phyloP scores from a whole-genome alignment of 2,329 filamentous ascomycete genomes.

The Kalaharituber pfeilii region DNA sequence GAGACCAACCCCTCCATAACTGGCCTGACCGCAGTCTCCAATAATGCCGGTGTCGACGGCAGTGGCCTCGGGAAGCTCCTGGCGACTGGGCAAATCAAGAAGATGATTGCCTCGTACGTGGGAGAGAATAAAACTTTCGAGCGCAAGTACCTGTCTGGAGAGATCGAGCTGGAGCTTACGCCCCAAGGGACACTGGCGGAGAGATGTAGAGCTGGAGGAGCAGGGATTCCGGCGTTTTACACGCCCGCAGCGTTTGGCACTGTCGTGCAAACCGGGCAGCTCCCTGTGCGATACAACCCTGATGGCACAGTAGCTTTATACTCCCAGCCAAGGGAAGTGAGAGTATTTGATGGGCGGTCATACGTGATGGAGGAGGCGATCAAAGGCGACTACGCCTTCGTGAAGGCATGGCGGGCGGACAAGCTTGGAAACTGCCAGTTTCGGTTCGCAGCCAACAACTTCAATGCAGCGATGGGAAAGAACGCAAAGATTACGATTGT shows the following conservation, averaged over 20 bases:
- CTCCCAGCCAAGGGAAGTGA: slow-evolving; percentile 49
- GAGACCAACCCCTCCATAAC: slow-evolving; percentile 26
- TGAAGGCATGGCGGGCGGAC: slow-evolving; percentile 61
- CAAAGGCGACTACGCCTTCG: slow-evolving; percentile 57
- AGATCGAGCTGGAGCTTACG: slow-evolving; percentile 57
- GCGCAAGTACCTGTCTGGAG: slow-evolving; percentile 54
- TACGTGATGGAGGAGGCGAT: slow-evolving; percentile 66
- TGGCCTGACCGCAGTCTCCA: slow-evolving; percentile 54
- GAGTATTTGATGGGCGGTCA: slow-evolving; percentile 52
- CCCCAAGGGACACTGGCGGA: slow-evolving; percentile 61
- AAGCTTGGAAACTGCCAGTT: slow-evolving; percentile 65
- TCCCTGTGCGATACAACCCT: slow-evolving; percentile 44
- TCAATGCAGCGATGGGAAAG: slow-evolving; percentile 63
- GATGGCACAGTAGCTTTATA: slow-evolving; percentile 45
- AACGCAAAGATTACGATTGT: slow-evolving; percentile 63
- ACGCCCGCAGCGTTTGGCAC: slow-evolving; percentile 58
- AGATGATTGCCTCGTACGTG: slow-evolving; percentile 57
- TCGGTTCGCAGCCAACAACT: slow-evolving; percentile 59
- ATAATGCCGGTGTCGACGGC: slow-evolving; percentile 58
- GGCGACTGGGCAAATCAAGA: slow-evolving; percentile 50
- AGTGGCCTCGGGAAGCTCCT: slow-evolving; percentile 52
- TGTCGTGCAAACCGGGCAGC: slow-evolving; percentile 48
- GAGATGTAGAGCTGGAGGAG: slow-evolving; percentile 52
- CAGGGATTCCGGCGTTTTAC: slow-evolving; percentile 65
- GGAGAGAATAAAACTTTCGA: slow-evolving; percentile 63